These are phyloP conservation scores for Cystobasidium ongulense DNA, from an alignment of 768 basidiomycete genomes.

Conservation along the genomic window DNA sequence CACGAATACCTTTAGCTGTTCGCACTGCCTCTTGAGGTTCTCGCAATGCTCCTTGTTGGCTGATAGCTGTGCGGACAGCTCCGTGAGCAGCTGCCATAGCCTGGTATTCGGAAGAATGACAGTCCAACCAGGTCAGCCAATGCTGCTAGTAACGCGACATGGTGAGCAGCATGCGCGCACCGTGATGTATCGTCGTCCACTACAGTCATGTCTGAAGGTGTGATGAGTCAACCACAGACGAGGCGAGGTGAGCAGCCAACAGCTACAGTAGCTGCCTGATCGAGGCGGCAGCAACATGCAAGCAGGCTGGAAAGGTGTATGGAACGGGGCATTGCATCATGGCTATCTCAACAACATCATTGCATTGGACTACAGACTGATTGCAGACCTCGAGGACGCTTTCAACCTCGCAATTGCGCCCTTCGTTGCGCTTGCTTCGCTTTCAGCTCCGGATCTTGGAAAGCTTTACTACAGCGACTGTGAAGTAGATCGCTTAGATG, in stretches of 20 bases:
- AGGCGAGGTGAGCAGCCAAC: no score
- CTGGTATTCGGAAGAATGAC: conserved; percentile 42
- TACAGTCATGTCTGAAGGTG: conserved; percentile 22
- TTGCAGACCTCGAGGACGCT: background rate
- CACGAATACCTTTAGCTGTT: conserved; percentile 61
- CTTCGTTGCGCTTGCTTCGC: conserved; percentile 10
- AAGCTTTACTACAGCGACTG: conserved; percentile 29
- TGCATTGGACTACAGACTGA: background rate
- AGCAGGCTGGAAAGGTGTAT: background rate
- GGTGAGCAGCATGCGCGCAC: background rate
- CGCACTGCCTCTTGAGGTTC: conserved; percentile 61
- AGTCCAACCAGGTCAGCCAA: background rate
- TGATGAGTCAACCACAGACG: no score
- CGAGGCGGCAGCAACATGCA: background rate
- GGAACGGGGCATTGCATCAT: background rate
- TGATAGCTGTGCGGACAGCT: conserved; percentile 71
- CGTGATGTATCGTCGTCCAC: conserved; percentile 24
- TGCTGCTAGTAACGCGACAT: background rate
- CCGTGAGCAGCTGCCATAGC: conserved; percentile 69
- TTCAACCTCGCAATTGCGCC: background rate
- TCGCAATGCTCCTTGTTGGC: conserved; percentile 69
- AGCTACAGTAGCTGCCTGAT: no score
- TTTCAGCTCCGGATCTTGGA: conserved; percentile 27
- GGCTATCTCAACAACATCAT: background rate
- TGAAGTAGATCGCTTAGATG: background rate